Evolutionary conservation across 2,329 filamentous ascomycete species (phyloP), one percentile per base, ranked within the genome.

Genomic region (Phialophora chinensis): DNA sequence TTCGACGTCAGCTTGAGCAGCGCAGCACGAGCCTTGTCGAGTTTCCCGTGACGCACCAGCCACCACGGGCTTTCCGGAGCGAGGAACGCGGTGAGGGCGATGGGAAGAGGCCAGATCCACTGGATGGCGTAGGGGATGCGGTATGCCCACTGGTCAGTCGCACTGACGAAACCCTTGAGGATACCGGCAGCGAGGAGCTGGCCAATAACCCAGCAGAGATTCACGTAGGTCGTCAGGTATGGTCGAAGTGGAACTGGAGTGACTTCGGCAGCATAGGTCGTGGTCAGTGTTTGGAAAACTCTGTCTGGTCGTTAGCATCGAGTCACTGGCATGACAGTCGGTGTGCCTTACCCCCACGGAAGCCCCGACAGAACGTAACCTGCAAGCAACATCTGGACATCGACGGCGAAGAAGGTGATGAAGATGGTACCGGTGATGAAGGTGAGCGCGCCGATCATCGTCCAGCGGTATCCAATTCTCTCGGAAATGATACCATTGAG

Each of bases 61-160:
- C 82, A 84, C 82, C 81, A 83, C 2, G 84, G 84, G 0, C 79
- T 82, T 74, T 86, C 80, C 17, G 83, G 83, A 17, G 73, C 73
- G 38, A 74, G 69, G 50, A 73, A 66, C 12, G 71, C 63, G 47
- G 70, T 60, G 2, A 70, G 23, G 0, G 68, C 63, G 25, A 75
- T 73, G 2, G 72, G 68, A 2, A 74, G 35, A 2, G 71, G 73
- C 73, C 73, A 75, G 31, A 74, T 65, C 74, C 74, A 75, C 63
- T 75, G 74, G 33, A 78, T 70, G 2, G 76, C 77, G 55, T 79
- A 77, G 3, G 77, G 77, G 35, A 81, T 76, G 17, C 76, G 72
- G 65, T 79, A 80, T 7, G 68, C 75, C 75, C 78, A 78, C 62
- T 77, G 50, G 50, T 75, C 72, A 2, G 67, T 66, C 20, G 69